Conservation (phyloP, 2,329 filamentous ascomycete genomes). For the Cryphonectria parasitica region DNA sequence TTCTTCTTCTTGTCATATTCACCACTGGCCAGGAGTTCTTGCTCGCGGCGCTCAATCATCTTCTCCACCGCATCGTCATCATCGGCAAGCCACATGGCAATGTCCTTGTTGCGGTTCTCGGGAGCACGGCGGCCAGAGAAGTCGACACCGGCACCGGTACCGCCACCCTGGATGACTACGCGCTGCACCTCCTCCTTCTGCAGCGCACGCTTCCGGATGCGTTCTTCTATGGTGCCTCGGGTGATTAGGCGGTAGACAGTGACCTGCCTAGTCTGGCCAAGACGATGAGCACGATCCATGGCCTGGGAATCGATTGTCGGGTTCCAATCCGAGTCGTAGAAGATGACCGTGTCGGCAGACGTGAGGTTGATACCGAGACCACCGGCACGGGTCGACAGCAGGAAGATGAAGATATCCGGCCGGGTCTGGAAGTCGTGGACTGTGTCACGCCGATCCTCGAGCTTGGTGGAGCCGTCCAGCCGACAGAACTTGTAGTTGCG, state of each 20-base stretch:
- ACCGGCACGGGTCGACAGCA: slow-evolving; percentile 93
- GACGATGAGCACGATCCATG: slow-evolving; percentile 97
- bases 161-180: slow-evolving; percentile 92
- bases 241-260: slow-evolving; percentile 98
- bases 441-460: slow-evolving; percentile 95
- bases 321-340: slow-evolving; percentile 99
- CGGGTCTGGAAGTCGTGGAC: slow-evolving; percentile 95
- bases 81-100: slow-evolving; percentile 97
- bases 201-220: slow-evolving; percentile 92
- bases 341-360: slow-evolving; percentile 96
- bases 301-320: slow-evolving; percentile 98
- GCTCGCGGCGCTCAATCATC: slow-evolving; percentile 89
- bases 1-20: slow-evolving; percentile 68
- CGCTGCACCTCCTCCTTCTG: slow-evolving; percentile 99
- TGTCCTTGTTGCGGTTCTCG: slow-evolving; percentile 96
- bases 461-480: slow-evolving; percentile 93
- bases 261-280: slow-evolving; percentile 93
- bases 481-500: slow-evolving; percentile 99
- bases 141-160: slow-evolving; percentile 81
- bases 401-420: slow-evolving; percentile 95
- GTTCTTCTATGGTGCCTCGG: slow-evolving; percentile 94
- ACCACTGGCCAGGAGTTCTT: slow-evolving; percentile 78
- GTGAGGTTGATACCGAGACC: slow-evolving; percentile 98
- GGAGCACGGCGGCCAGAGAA: slow-evolving; percentile 88
- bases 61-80: slow-evolving; percentile 82